Percentiles rank a stretch among this genome's conserved stretches.
Evolutionary conservation across 805 yeast genomes (phyloP).

Genomic region (Candida insectalens): DNA sequence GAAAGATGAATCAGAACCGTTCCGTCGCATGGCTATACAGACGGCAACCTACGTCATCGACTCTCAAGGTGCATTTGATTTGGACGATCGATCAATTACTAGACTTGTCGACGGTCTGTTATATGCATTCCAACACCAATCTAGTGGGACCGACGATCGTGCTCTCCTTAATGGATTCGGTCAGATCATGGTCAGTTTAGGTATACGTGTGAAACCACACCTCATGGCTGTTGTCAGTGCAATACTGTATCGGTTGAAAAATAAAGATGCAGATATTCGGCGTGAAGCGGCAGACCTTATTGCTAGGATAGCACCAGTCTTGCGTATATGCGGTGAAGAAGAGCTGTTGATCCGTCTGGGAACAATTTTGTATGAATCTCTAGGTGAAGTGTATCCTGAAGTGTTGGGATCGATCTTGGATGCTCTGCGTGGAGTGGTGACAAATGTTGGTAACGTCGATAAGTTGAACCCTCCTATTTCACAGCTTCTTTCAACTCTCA

Average conservation of each 20-base stretch:
- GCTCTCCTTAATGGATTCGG: conserved; percentile 56
- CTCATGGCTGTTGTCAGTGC: conserved; percentile 64
- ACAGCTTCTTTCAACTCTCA: conserved; percentile 76
- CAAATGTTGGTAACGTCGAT: conserved; percentile 42
- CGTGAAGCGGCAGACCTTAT: conserved; percentile 80
- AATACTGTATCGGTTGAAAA: conserved; percentile 61
- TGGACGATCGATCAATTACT: conserved; percentile 50
- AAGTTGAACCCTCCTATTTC: conserved; percentile 71
- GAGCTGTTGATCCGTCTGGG: conserved; percentile 59
- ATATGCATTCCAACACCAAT: conserved; percentile 75
- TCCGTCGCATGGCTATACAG: conserved; percentile 70
- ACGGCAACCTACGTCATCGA: conserved; percentile 49
- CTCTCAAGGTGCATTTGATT: conserved; percentile 43
- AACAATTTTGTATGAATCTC: conserved; percentile 73
- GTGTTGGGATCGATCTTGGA: conserved; percentile 78
- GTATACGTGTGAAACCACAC: conserved; percentile 58
- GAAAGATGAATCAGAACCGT: conserved; percentile 77
- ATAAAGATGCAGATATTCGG: conserved; percentile 61
- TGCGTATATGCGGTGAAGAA: conserved; percentile 55
- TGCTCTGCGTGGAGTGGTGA: conserved; percentile 58
- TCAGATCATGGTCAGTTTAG: conserved; percentile 51
- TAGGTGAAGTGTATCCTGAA: conserved; percentile 93
- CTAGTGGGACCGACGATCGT: conserved; percentile 31
- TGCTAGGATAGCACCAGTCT: conserved; percentile 52
- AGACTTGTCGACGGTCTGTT: conserved; percentile 72